Base-by-base conservation (phyloP, 805 yeast species). In the Candida schatavii region DNA sequence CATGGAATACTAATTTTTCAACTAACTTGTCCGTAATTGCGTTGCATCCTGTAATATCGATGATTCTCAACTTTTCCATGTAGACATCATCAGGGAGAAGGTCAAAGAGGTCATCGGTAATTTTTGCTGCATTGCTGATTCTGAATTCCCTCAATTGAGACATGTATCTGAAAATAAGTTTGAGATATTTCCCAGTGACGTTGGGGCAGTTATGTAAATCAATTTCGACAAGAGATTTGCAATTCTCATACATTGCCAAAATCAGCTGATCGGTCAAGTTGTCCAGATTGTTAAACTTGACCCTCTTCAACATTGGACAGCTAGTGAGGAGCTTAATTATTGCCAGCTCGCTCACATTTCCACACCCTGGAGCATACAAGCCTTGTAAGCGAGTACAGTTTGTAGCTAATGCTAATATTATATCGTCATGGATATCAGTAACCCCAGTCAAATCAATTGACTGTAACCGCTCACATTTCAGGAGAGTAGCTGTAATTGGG, bases 371-470 rank as follows among this genome's bases (percentile, higher is more conserved):
- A 0, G 93, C 93, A 58, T 89, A 90, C 35, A 90, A 68, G 1
- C 97, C 97, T 64, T 91, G 97, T 35, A 91, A 70, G 36, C 91
- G 68, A 28, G 78, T 75, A 61, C 97, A 90, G 53, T 78, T 74
- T 6, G 57, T 56, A 2, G 96, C 88, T 48, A 91, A 70, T 5
- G 85, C 79, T 22, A 63, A 50, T 44, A 88, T 78, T 4, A 89
- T 80, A 34, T 74, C 80, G 66, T 90, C 97, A 42, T 70, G 74
- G 40, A 70, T 63, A 46, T 75, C 80, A 33, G 72, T 72, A 4
- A 88, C 84, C 6, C 93, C 93, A 0, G 96, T 83, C 51, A 91
- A 72, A 64, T 91, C 98, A 38, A 91, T 82, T 33, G 95, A 85
- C 61, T 87, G 95, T 44, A 91, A 67, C 46, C 79, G 74, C 45